Base-by-base conservation (phyloP, 2,329 filamentous ascomycete genomes). In the Scedosporium boydii region DNA sequence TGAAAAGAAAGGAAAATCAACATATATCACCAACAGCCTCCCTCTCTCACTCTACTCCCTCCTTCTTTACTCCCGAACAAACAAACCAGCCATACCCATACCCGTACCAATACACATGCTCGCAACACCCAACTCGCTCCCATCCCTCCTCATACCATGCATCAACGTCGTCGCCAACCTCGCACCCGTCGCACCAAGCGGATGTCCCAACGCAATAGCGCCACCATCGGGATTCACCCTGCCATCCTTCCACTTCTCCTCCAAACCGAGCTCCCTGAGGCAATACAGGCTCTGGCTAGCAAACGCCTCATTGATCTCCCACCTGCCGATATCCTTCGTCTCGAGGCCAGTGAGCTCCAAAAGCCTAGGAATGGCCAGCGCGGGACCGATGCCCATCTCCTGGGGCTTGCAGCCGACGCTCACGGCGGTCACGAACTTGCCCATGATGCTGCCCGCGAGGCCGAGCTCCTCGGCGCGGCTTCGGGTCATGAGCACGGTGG, bases 311-410 rank as follows among this genome's bases (percentile, higher is more conserved):
- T 97, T 97, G 74, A 97, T 89, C 79, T 97, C 93, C 92, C 92
- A 97, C 9, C 95, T 79, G 42, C 87, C 83, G 0, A 98, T 84
- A 63, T 97, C 91, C 2, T 80, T 78, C 12, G 78, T 87, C 53
- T 76, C 71, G 14, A 97, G 73, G 0, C 87, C 90, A 1, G 88
- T 83, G 64, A 85, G 83, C 18, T 78, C 73, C n/a, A 97, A 80
- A 21, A 96, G 80, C 72, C 88, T 89, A 6, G 93, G 93, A 60
- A 97, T 93, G 0, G 91, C 93, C 29, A 96, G 71, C 0, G 91
- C 91, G 0, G 93, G 93, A 0, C 93, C 93, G 63, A 97, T 81
- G 46, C 93, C 93, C 93, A 98, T 97, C 81, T 96, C 92, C 70
- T 96, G 91, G 0, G 93, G 93, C 60, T 80, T 81, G 72, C 91